Evolutionary conservation across 805 yeast species (phyloP).

Genomic region (Ogataea zsoltii): DNA sequence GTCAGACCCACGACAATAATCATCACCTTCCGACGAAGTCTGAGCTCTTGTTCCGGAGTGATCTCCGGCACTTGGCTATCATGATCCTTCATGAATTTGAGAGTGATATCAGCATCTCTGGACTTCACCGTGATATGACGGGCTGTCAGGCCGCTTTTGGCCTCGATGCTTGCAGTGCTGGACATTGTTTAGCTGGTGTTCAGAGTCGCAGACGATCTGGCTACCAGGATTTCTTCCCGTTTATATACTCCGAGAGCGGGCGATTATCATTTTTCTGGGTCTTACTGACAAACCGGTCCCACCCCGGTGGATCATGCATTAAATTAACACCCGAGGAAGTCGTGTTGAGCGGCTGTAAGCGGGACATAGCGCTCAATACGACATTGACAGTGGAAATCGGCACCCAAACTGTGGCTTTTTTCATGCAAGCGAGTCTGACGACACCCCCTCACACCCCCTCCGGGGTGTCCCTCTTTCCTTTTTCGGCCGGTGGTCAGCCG

Average conservation of each 20-base stretch:
- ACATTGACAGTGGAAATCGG: background rate
- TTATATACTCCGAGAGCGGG: no score
- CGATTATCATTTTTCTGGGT: no score
- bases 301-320: no score
- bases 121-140: background rate
- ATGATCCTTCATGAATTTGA: slow-evolving; percentile 21
- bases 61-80: slow-evolving; percentile 11
- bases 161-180: background rate
- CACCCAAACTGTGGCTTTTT: slow-evolving; percentile 3
- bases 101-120: slow-evolving; percentile 27
- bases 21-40: slow-evolving; percentile 12
- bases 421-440: background rate
- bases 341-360: no score
- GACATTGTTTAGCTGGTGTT: background rate
- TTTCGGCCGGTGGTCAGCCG: background rate
- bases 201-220: no score
- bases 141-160: background rate
- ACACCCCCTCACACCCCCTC: slow-evolving; percentile 2
- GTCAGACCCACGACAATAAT: slow-evolving; percentile 24
- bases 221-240: no score
- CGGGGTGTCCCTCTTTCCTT: slow-evolving; percentile 3
- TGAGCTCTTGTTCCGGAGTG: slow-evolving; percentile 15
- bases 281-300: no score
- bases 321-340: no score
- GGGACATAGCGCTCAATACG: no score